These are phyloP conservation scores for Delphinella strobiligena DNA, from an alignment of 2,329 filamentous ascomycete species.

Conservation along the genomic window DNA sequence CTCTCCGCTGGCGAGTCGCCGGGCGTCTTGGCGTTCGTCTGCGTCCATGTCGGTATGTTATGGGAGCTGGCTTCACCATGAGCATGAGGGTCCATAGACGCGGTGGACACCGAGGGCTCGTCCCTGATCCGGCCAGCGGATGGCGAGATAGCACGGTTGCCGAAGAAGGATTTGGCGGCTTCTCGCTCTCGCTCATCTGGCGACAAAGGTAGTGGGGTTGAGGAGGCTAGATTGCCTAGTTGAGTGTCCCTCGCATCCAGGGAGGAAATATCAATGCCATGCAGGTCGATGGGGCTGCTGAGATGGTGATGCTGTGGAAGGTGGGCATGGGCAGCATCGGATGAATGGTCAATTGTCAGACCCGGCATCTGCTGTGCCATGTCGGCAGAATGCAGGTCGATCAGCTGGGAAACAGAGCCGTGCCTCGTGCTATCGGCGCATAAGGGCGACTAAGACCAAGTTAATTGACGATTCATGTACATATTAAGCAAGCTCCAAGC, in stretches of 20 bases:
- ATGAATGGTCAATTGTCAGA: slow-evolving; percentile 5
- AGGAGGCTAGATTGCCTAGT: slow-evolving; percentile 12
- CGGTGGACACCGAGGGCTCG: slow-evolving; percentile 2
- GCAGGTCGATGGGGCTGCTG: slow-evolving; percentile 22
- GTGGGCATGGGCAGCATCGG: slow-evolving; percentile 4
- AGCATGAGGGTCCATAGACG: slow-evolving; percentile 5
- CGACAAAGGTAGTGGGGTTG: slow-evolving; percentile 18
- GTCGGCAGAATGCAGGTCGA: not conserved
- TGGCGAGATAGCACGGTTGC: slow-evolving; percentile 10
- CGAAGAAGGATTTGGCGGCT: slow-evolving; percentile 9
- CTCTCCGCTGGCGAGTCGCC: slow-evolving; percentile 33
- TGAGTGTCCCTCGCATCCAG: slow-evolving; percentile 18
- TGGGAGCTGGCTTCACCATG: slow-evolving; percentile 2
- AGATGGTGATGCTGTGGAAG: slow-evolving; percentile 5
- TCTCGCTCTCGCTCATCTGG: slow-evolving; percentile 13
- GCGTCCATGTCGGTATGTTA: slow-evolving; percentile 5
- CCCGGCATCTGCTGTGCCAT: slow-evolving; percentile 5
- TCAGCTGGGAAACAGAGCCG: not conserved
- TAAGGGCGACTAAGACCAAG: not conserved
- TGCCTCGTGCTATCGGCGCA: not conserved
- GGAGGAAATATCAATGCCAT: slow-evolving; percentile 24
- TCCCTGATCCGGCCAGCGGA: slow-evolving; percentile 10
- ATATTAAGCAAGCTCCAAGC: not conserved
- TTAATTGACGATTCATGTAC: too few relatives aligned
- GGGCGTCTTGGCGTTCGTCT: slow-evolving; percentile 20